phyloP scores from a whole-genome alignment of 2,329 filamentous ascomycete species.

The Aureobasidium sp. region DNA sequence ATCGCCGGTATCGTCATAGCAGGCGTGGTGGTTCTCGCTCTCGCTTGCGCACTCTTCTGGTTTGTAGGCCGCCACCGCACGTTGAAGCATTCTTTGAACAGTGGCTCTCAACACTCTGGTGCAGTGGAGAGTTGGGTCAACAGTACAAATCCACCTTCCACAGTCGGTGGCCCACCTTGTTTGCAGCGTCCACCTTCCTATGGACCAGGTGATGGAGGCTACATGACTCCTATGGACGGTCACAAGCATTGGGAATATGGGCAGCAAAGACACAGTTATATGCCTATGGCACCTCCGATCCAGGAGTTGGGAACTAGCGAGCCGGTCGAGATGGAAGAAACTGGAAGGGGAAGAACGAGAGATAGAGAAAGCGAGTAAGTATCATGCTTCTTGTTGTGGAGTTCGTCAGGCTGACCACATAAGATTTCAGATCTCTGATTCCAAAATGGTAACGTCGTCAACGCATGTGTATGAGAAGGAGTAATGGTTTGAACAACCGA shows the following conservation, averaged over 20 bases:
- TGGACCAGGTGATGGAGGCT: background rate
- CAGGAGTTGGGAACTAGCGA: background rate
- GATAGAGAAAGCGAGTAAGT: background rate
- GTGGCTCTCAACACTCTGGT: background rate
- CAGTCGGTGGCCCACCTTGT: background rate
- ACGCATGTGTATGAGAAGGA: conserved; percentile 3
- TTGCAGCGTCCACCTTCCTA: background rate
- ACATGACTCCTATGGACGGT: background rate
- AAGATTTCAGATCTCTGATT: background rate
- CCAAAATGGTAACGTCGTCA: background rate
- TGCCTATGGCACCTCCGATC: conserved; percentile 1
- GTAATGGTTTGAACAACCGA: background rate
- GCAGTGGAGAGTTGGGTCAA: conserved; percentile 3
- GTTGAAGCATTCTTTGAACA: background rate
- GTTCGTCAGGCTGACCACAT: background rate
- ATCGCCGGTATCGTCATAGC: conserved; percentile 54
- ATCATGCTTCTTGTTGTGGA: background rate
- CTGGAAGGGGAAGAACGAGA: background rate
- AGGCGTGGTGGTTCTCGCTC: conserved; percentile 54
- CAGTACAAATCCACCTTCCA: background rate
- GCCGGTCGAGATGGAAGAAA: conserved; percentile 7
- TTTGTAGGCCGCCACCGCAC: conserved; percentile 46
- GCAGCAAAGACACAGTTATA: background rate
- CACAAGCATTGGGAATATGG: background rate
- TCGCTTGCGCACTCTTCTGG: conserved; percentile 57